Evolutionary conservation across 176 grass and related monocot species (phyloP).

Genomic region (Oryza meridionalis): DNA sequence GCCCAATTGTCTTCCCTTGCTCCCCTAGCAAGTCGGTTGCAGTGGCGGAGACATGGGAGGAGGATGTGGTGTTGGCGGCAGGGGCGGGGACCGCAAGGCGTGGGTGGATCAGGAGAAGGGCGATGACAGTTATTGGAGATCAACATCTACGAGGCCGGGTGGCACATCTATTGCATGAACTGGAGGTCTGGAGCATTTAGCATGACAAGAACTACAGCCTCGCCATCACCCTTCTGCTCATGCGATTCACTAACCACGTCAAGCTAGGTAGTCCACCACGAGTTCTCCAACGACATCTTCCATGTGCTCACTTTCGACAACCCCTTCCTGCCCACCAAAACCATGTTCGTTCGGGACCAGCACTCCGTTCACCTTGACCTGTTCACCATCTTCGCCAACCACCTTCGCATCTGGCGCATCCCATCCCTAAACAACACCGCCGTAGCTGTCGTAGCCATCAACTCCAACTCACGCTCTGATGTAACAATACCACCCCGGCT

Average conservation of each 20-base stretch:
- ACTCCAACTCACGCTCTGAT: conserved; percentile 30
- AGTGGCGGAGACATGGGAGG: conserved; percentile 41
- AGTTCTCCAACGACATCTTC: conserved; percentile 84
- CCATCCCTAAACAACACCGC: background rate
- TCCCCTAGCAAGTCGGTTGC: background rate
- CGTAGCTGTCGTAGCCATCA: background rate
- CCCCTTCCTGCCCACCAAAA: conserved; percentile 90
- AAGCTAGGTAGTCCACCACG: conserved; percentile 86
- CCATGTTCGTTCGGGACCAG: conserved; percentile 85
- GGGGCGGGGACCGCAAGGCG: conserved; percentile 33
- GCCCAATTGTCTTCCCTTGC: background rate
- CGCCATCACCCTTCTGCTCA: conserved; percentile 77
- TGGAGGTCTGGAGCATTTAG: conserved; percentile 69
- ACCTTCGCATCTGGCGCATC: conserved; percentile 95
- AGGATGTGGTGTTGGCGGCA: conserved; percentile 43
- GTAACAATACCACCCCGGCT: conserved; percentile 36
- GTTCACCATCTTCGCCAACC: conserved; percentile 86
- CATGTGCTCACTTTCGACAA: conserved; percentile 88
- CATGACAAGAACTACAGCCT: conserved; percentile 95
- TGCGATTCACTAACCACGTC: conserved; percentile 72
- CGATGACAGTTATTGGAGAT: conserved; percentile 80
- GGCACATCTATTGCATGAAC: conserved; percentile 99
- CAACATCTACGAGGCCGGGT: conserved; percentile 95
- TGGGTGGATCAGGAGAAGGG: conserved; percentile 54
- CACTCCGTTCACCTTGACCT: conserved; percentile 84